Evolutionary conservation across 805 yeast species (phyloP).

Genomic region (Kurtzmaniella cleridarum): DNA sequence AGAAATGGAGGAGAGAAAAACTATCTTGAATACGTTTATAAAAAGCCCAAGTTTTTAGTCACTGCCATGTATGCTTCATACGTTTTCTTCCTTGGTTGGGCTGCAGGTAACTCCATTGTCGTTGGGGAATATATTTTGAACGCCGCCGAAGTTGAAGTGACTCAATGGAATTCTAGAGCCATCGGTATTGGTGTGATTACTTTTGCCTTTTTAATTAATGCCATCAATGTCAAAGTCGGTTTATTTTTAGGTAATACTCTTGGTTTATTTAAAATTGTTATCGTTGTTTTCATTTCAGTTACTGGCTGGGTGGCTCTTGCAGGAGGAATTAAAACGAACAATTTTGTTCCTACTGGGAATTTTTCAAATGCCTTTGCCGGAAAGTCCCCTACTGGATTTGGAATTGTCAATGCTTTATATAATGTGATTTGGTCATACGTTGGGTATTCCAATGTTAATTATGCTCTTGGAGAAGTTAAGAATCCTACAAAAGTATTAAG

Average conservation of each 20-base stretch:
- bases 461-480: conserved; percentile 74
- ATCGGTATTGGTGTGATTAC: conserved; percentile 72
- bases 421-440: conserved; percentile 82
- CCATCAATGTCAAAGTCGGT: conserved; percentile 58
- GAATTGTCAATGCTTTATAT: conserved; percentile 70
- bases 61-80: conserved; percentile 62
- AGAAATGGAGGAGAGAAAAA: conserved; percentile 86
- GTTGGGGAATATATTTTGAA: conserved; percentile 72
- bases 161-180: conserved; percentile 74
- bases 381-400: conserved; percentile 52
- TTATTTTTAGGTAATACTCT: conserved; percentile 56
- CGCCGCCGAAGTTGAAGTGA: conserved; percentile 64
- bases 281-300: conserved; percentile 62
- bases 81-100: conserved; percentile 76
- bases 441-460: conserved; percentile 80
- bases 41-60: conserved; percentile 62
- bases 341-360: conserved; percentile 50
- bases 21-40: conserved; percentile 67
- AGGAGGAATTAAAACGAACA: conserved; percentile 53
- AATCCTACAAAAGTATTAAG: conserved; percentile 66
- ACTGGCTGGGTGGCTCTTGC: conserved; percentile 84
- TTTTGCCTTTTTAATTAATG: conserved; percentile 62
- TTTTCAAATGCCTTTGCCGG: conserved; percentile 56
- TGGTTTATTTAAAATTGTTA: conserved; percentile 70
- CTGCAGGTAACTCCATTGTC: conserved; percentile 76